Evolutionary conservation across 495 filamentous ascomycete genomes (phyloP).

Genomic region (Aspergillus hancockii): DNA sequence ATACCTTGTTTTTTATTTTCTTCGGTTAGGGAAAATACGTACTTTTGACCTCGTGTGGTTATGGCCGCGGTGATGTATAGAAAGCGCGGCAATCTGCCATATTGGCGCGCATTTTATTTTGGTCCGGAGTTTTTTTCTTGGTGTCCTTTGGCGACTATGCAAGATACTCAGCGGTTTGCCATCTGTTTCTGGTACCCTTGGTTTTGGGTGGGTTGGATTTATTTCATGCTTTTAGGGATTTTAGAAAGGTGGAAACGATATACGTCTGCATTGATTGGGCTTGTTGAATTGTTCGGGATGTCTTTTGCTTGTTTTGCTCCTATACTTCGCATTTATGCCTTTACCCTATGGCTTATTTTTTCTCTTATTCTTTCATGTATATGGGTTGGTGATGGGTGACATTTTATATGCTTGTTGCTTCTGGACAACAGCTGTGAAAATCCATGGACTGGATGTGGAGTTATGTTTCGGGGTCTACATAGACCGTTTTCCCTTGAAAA

Average conservation of each 20-base stretch:
- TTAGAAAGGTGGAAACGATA: constrained; percentile 57
- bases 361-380: constrained; percentile 40
- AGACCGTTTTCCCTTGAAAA: constrained; percentile 40
- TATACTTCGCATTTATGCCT: constrained; percentile 32
- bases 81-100: constrained; percentile 45
- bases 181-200: constrained; percentile 29
- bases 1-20: constrained; percentile 42
- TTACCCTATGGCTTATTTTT: constrained; percentile 21
- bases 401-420: constrained; percentile 37
- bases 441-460: constrained; percentile 47
- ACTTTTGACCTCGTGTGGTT: constrained; percentile 30
- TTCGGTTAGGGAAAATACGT: constrained; percentile 41
- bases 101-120: constrained; percentile 39
- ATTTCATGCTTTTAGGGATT: constrained; percentile 42
- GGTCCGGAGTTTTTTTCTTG: constrained; percentile 41
- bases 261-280: constrained; percentile 55
- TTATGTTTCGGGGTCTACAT: constrained; percentile 41
- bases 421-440: constrained; percentile 42
- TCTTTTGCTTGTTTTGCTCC: constrained; percentile 27
- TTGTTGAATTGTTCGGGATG: constrained; percentile 42
- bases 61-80: constrained; percentile 49
- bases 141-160: constrained; percentile 35
- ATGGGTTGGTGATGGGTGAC: constrained; percentile 44
- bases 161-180: constrained; percentile 32
- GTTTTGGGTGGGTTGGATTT: constrained; percentile 43